A percentile compares a stretch with the other conserved stretches of the same genome.
phyloP scores from a whole-genome alignment of 495 filamentous ascomycete species.

The Penicillium lagena region DNA sequence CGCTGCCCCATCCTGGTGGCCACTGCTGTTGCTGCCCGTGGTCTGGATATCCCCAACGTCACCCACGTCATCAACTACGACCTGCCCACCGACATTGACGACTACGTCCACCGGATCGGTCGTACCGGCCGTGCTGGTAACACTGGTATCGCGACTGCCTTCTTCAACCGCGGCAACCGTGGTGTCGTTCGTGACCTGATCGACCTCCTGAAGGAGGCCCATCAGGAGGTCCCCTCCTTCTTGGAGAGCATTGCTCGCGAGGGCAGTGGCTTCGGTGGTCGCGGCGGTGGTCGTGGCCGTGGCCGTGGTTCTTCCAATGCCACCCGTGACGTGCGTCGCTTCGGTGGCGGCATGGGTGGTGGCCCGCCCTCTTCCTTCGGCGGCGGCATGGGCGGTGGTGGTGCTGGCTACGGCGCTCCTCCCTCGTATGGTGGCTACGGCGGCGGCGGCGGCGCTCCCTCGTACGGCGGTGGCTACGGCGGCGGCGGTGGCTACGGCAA shows the following conservation, averaged over 20 bases:
- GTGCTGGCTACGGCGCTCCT: slow-evolving; percentile 46
- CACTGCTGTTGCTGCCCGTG: slow-evolving; percentile 93
- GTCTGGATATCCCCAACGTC: slow-evolving; percentile 95
- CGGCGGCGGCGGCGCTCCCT: slow-evolving; percentile 35
- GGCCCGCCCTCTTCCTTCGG: slow-evolving; percentile 24
- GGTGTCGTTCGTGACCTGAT: slow-evolving; percentile 93
- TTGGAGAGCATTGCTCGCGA: slow-evolving; percentile 95
- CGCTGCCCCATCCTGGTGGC: slow-evolving; percentile 95
- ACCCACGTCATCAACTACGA: slow-evolving; percentile 99
- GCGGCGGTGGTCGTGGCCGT: slow-evolving; percentile 65
- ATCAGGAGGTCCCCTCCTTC: slow-evolving; percentile 92
- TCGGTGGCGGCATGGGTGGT: slow-evolving; percentile 35
- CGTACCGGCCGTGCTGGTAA: slow-evolving; percentile 99
- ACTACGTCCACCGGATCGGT: slow-evolving; percentile 99
- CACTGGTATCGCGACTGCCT: slow-evolving; percentile 95
- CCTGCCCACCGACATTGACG: slow-evolving; percentile 95
- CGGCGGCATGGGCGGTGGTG: slow-evolving; percentile 52
- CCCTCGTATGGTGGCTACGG: slow-evolving; percentile 45
- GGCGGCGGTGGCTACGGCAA: slow-evolving; percentile 65
- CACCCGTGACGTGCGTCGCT: slow-evolving; percentile 86
- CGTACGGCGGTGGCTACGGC: slow-evolving; percentile 21
- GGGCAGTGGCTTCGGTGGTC: slow-evolving; percentile 70
- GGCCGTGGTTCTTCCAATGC: slow-evolving; percentile 57
- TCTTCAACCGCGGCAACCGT: slow-evolving; percentile 99
- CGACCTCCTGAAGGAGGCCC: slow-evolving; percentile 94